phyloP scores from a whole-genome alignment of 2,329 filamentous ascomycete genomes.

The Trichophyton mentagrophytes region DNA sequence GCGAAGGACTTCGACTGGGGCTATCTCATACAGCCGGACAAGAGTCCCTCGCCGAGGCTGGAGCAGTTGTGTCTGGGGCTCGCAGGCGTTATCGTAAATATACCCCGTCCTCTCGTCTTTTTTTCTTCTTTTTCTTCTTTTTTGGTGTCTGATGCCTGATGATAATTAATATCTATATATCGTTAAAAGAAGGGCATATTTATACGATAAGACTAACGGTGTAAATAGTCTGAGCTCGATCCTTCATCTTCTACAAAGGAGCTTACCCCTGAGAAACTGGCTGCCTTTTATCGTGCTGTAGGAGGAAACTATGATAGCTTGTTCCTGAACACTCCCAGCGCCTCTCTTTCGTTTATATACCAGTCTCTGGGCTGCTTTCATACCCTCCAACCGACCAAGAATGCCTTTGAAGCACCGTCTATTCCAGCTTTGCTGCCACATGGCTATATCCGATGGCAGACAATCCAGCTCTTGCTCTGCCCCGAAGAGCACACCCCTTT shows the following conservation, averaged over 20 bases:
- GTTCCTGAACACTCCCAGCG: constrained; percentile 61
- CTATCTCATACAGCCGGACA: constrained; percentile 51
- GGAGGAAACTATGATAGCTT: constrained; percentile 66
- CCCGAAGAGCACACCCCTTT: constrained; percentile 81
- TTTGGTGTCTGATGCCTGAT: too few species aligned
- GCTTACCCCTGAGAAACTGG: constrained; percentile 54
- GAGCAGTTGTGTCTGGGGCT: constrained; percentile 57
- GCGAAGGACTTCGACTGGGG: constrained; percentile 41
- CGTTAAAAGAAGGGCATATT: too few species aligned
- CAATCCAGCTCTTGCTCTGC: constrained; percentile 73
- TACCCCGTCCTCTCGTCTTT: not conserved
- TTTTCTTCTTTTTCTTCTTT: too few species aligned
- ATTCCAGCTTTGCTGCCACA: constrained; percentile 70
- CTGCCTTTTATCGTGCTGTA: constrained; percentile 62
- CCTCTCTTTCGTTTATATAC: constrained; percentile 82
- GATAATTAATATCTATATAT: not conserved
- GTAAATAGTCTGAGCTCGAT: constrained; percentile 8
- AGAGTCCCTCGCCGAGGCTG: constrained; percentile 53
- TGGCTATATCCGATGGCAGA: constrained; percentile 90
- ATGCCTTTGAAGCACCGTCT: constrained; percentile 59
- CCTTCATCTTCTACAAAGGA: constrained; percentile 17
- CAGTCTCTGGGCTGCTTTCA: constrained; percentile 84
- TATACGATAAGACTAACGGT: not conserved
- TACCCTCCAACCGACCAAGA: constrained; percentile 58
- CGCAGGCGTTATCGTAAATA: constrained; percentile 53